Evolutionary conservation across 1,139 yeast genomes (phyloP).

Genomic region (Candida sojae): DNA sequence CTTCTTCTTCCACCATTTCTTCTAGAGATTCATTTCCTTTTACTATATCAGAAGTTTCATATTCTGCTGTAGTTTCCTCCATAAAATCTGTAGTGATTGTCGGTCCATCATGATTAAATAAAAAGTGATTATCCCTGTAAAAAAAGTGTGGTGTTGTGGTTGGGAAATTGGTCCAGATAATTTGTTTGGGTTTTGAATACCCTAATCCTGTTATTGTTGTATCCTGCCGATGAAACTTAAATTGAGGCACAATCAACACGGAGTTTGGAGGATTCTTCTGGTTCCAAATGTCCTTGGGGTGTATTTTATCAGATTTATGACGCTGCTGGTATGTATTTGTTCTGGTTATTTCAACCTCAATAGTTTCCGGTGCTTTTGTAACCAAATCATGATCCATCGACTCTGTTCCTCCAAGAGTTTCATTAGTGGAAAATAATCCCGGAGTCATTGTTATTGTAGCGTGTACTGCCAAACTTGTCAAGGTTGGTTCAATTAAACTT

Average conservation of each 20-base stretch:
- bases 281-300: conserved; percentile 22
- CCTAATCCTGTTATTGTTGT: background rate
- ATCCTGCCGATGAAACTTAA: conserved; percentile 18
- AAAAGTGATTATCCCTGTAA: background rate
- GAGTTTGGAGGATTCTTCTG: conserved; percentile 24
- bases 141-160: conserved; percentile 2
- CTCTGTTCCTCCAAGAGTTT: no score
- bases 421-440: no score
- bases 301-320: conserved; percentile 1
- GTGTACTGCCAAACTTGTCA: no score
- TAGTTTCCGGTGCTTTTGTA: no score
- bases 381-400: no score
- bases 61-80: background rate
- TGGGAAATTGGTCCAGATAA: conserved; percentile 10
- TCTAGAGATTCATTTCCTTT: background rate
- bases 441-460: no score
- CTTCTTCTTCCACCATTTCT: background rate
- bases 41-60: background rate
- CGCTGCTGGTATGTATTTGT: background rate
- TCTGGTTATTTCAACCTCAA: background rate
- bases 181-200: conserved; percentile 27
- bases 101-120: background rate
- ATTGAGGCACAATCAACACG: conserved; percentile 28
- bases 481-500: background rate
- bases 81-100: background rate